These are phyloP conservation scores for Russula sp. DNA, from an alignment of 768 basidiomycete species.

Conservation along the genomic window DNA sequence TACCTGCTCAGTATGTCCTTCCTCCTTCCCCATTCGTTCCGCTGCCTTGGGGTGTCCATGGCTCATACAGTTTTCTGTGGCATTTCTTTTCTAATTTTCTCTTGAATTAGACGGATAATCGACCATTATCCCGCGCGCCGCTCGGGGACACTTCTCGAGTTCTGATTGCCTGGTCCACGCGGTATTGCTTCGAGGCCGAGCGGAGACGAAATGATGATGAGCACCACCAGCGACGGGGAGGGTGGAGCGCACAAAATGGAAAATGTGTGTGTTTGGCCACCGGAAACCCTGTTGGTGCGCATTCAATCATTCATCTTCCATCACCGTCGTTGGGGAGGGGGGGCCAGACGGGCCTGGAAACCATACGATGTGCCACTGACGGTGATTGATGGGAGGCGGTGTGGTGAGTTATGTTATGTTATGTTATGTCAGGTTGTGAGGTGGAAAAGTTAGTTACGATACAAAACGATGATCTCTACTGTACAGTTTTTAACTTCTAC, in stretches of 20 bases:
- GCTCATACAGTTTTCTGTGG: not conserved
- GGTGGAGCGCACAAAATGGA: not conserved
- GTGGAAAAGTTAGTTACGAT: not conserved
- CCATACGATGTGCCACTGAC: not conserved
- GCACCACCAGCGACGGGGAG: not conserved
- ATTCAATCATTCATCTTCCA: not conserved
- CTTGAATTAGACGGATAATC: not conserved
- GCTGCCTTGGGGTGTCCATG: too few species aligned
- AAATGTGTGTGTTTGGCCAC: not conserved
- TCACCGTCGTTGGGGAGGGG: not conserved
- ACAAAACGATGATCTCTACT: not conserved
- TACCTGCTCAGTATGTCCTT: slow-evolving; percentile 16
- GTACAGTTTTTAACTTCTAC: not conserved
- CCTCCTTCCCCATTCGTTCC: not conserved
- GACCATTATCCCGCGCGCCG: slow-evolving; percentile 5
- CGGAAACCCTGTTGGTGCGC: not conserved
- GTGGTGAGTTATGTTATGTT: not conserved
- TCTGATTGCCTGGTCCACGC: not conserved
- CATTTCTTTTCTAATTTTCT: not conserved
- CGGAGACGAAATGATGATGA: not conserved
- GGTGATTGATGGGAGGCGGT: not conserved
- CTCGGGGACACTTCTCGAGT: not conserved
- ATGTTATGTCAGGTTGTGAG: too few species aligned
- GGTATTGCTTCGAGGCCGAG: not conserved
- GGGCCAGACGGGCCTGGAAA: not conserved